Evolutionary conservation across 2,329 filamentous ascomycete genomes (phyloP), one percentile per base, ranked within the genome.

Genomic region (Corinectria fuckeliana): DNA sequence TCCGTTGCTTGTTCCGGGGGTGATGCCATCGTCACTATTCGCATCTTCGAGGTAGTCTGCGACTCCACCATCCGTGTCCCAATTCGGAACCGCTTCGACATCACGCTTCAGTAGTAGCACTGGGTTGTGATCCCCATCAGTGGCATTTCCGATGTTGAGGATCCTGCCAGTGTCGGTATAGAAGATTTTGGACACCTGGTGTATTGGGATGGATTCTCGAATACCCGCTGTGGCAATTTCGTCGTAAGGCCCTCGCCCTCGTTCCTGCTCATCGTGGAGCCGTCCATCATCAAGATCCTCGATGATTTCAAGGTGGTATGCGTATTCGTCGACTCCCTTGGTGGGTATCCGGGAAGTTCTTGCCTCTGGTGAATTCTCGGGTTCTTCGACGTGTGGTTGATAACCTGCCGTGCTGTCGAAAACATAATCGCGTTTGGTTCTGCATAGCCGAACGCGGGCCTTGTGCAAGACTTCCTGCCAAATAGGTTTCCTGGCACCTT

Each of bases 401-500:
- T 60, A 70, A 5, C 68, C 68, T 42, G 41, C 32, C 21, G 45
- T 61, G 23, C 57, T 63, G 53, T 70, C 65, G 44, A 70, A 70
- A 16, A 59, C 54, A 30, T 60, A 61, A 25, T 63, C 58, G 14
- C 36, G 47, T 88, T 90, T 68, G 1, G 91, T 85, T 47, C 93
- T 85, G 68, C 90, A 84, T 10, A 99, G 81, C 58, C 93, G 92
- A 11, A 97, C 87, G 36, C 88, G 86, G 16, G 93, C 91, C 75
- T 98, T 99, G 78, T 98, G 93, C 61, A 97, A 89, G 38, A 96
- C 93, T 74, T 99, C 94, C 73, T 98, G 95, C 95, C 95, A 98
- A 1, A 93, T 90, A 0, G 92, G 82, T 64, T 81, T 85, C 81
- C 77, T 88, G 76, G 77, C 90, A 8, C 66, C 58, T 41, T 71